Evolutionary conservation across 1,284 basidiomycete species (phyloP), one percentile per base, ranked within the genome.

Genomic region (Apiotrichum montevideense): DNA sequence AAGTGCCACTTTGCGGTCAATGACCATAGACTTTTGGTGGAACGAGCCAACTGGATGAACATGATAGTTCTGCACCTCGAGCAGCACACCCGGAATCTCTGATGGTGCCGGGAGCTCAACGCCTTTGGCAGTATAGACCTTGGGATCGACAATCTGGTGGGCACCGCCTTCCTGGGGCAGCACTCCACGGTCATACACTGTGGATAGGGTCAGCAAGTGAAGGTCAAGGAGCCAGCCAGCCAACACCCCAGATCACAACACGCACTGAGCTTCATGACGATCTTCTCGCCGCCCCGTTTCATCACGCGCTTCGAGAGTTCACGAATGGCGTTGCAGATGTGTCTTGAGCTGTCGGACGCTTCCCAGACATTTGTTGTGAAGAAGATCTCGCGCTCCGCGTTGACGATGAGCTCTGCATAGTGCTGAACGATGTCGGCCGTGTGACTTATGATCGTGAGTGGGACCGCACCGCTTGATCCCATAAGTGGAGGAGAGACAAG

Each of bases 21-120:
- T 81, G 52, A 87, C 78, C 73, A 87, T 79, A 54, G 84, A 85
- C 71, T 89, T 87, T 46, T 84, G 81, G 66, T 88, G 87, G 75
- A 88, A 88, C 0, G 68, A 68, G 34, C 70, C 70, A 13, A 72
- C 70, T 2, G 69, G 68, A 1, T 66, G 64, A 11, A 63, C 57
- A 52, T 72, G 70, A 55, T 69, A 72, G 54, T 72, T 72, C 42
- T 69, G 68, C 13, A 64, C 63, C 51, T 64, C 60, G 40, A 64
- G 43, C 15, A 35, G 29, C 10, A 59, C 46, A 6, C 61, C 61
- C 0, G 59, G 61, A 34, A 64, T 54, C 42, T 62, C 61, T 2
- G 56, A 54, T 10, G 58, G 56, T 9, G 55, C 34, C 0, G 63
- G 63, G 11, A 64, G 50, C 4, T 57, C 60, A 9, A 62, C 52